Evolutionary conservation across 2,329 filamentous ascomycete genomes (phyloP).

Genomic region (Salinomyces thailandicus): DNA sequence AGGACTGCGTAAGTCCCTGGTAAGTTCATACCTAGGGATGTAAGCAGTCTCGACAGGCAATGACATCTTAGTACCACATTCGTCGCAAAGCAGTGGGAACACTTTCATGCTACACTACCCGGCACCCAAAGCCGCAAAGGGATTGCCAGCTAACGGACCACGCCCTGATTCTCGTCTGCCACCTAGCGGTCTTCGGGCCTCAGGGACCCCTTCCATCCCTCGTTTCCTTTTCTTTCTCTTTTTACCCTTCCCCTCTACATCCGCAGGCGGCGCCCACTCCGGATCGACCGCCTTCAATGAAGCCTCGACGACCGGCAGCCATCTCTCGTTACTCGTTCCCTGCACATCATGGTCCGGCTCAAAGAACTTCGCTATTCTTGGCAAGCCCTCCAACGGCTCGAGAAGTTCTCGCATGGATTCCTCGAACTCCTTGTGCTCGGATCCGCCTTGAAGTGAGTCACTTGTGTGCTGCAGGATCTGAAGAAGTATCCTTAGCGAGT

Average conservation of each 20-base stretch:
- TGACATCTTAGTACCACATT: too few relatives aligned
- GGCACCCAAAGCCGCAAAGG: slow-evolving; percentile 5
- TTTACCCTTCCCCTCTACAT: neutral
- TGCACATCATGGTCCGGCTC: neutral
- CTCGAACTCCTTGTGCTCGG: neutral
- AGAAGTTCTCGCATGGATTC: neutral
- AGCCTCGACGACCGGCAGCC: neutral
- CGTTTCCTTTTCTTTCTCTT: slow-evolving; percentile 1
- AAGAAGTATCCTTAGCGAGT: slow-evolving; percentile 33
- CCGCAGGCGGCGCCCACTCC: neutral
- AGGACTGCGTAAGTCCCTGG: too few relatives aligned
- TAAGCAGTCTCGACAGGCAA: too few relatives aligned
- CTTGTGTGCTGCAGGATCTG: slow-evolving; percentile 24
- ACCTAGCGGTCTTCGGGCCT: slow-evolving; percentile 36
- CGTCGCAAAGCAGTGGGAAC: too few relatives aligned
- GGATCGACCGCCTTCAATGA: neutral
- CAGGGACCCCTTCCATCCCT: neutral
- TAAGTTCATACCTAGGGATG: too few relatives aligned
- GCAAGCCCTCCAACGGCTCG: slow-evolving; percentile 8
- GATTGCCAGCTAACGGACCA: slow-evolving; percentile 25
- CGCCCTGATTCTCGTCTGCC: slow-evolving; percentile 48
- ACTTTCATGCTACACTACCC: too few relatives aligned
- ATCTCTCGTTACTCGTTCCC: neutral
- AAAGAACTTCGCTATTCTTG: slow-evolving; percentile 15
- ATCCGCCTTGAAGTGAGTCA: neutral